phyloP scores from a whole-genome alignment of 306 rosid genomes.

The Pyrus betulifolia region DNA sequence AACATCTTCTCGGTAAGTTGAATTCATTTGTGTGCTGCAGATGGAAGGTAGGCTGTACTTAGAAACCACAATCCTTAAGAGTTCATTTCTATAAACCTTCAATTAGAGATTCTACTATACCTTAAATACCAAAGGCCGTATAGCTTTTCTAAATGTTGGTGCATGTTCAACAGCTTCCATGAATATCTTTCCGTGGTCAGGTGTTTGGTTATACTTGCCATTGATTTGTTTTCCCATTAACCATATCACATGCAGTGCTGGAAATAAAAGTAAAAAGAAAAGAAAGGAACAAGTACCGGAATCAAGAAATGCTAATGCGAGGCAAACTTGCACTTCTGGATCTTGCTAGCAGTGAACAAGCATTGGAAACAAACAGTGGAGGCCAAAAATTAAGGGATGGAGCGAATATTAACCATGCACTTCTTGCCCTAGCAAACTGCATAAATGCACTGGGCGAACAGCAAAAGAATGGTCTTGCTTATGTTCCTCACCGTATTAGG shows the following conservation, averaged over 20 bases:
- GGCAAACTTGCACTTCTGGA: conserved; percentile 67
- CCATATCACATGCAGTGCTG: conserved; percentile 57
- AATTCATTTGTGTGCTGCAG: conserved; percentile 1
- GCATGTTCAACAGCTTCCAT: not conserved
- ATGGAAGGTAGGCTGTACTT: not conserved
- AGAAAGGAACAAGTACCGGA: conserved; percentile 42
- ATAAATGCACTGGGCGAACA: conserved; percentile 59
- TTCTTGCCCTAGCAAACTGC: conserved; percentile 62
- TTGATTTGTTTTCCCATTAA: conserved; percentile 1
- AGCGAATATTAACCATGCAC: conserved; percentile 59
- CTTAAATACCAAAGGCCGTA: not conserved
- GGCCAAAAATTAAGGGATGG: conserved; percentile 61
- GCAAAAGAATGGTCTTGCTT: conserved; percentile 57
- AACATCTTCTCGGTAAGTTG: conserved; percentile 45
- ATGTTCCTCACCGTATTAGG: conserved; percentile 56
- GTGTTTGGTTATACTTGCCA: not conserved
- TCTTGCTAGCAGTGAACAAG: conserved; percentile 62
- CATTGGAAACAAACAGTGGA: conserved; percentile 48
- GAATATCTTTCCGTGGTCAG: not conserved
- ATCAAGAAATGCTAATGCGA: conserved; percentile 34
- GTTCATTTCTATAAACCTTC: not conserved
- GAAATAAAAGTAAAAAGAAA: conserved; percentile 52
- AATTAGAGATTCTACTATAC: not conserved
- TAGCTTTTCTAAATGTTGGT: not conserved
- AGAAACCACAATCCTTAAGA: not conserved